Percentiles rank a stretch among this genome's conserved stretches.
phyloP scores from a whole-genome alignment of 75 land plant species.

The Pinus taeda region DNA sequence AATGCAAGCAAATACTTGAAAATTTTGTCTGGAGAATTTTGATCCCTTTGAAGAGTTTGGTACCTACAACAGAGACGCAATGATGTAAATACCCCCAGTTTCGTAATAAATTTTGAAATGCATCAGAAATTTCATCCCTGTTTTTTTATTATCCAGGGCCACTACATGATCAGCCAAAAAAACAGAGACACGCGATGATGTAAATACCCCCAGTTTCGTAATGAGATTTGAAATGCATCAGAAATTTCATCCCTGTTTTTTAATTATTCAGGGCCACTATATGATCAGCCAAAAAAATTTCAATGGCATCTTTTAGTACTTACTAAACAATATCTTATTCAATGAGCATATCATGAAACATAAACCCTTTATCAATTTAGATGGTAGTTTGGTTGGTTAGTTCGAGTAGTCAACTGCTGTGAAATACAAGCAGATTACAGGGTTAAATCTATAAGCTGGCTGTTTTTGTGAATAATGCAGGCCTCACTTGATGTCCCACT shows the following conservation, averaged over 20 bases:
- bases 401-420: too few species aligned
- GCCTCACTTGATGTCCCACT: too few species aligned
- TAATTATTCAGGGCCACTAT: neutral
- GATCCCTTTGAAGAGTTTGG: slow-evolving; percentile 11
- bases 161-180: neutral
- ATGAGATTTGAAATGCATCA: neutral
- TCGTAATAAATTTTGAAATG: neutral
- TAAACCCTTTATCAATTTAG: too few species aligned
- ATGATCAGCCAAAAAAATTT: neutral
- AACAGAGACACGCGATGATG: neutral
- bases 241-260: neutral
- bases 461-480: too few species aligned
- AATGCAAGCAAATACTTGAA: slow-evolving; percentile 87
- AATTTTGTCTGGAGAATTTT: slow-evolving; percentile 39
- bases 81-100: neutral
- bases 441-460: too few species aligned
- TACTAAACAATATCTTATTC: neutral
- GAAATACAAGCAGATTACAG: too few species aligned
- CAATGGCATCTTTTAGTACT: neutral
- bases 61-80: slow-evolving; percentile 15
- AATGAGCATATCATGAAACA: neutral
- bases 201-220: neutral
- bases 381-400: too few species aligned
- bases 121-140: neutral
- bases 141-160: neutral